Evolutionary conservation across 176 grass and related monocot genomes (phyloP).

Genomic region (Urochloa ruziziensis): DNA sequence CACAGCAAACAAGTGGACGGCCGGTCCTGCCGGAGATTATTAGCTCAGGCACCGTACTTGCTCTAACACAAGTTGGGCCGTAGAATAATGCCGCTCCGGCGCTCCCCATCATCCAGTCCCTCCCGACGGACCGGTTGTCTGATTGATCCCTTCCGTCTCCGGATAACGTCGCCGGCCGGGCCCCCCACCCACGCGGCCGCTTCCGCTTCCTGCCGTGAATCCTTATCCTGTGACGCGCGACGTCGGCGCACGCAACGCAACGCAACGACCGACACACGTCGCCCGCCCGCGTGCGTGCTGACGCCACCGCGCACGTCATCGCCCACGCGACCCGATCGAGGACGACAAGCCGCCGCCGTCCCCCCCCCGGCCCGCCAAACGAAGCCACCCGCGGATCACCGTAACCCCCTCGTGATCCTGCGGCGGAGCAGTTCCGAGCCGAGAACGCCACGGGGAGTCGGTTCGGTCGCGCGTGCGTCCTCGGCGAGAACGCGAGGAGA

Average conservation of each 20-base stretch:
- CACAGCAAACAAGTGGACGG: background rate
- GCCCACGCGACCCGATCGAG: background rate
- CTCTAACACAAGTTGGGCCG: background rate
- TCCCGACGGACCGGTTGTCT: background rate
- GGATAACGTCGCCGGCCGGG: background rate
- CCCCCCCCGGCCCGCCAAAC: background rate
- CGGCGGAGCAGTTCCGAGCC: too few relatives aligned
- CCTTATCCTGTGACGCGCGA: background rate
- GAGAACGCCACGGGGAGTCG: too few relatives aligned
- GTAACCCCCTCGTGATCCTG: too few relatives aligned
- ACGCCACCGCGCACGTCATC: slow-evolving; percentile 14
- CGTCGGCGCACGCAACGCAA: background rate
- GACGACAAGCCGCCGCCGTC: background rate
- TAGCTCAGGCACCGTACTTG: background rate
- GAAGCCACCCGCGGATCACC: too few relatives aligned
- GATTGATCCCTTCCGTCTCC: background rate
- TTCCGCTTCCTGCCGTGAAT: background rate
- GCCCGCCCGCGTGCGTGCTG: background rate
- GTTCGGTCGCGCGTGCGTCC: too few relatives aligned
- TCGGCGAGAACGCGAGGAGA: too few relatives aligned
- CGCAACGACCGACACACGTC: background rate
- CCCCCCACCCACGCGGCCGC: background rate
- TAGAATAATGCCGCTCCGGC: background rate
- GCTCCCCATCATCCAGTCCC: background rate
- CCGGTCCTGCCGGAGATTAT: background rate